Evolutionary conservation across 768 basidiomycete genomes (phyloP).

Genomic region (Tulasnella sp.): DNA sequence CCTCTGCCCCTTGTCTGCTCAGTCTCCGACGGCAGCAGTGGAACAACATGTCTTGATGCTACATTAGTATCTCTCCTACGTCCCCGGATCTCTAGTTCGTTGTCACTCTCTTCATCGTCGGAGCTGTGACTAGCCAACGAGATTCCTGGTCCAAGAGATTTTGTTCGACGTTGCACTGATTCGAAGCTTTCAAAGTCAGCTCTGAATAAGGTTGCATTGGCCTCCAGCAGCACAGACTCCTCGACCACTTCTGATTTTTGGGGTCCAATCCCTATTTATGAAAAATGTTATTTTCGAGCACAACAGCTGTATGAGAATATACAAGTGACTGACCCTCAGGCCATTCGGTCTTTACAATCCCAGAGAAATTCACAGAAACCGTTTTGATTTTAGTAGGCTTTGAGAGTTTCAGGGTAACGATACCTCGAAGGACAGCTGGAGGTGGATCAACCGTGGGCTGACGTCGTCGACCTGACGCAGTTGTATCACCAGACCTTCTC

Average conservation of each 20-base stretch:
- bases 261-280: slow-evolving; percentile 45
- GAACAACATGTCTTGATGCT: neutral
- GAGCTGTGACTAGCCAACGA: slow-evolving; percentile 29
- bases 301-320: slow-evolving; percentile 11
- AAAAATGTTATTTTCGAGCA: slow-evolving; percentile 12
- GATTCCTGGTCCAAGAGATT: slow-evolving; percentile 41
- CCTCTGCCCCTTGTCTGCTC: neutral
- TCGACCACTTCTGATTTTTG: slow-evolving; percentile 65
- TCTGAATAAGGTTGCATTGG: slow-evolving; percentile 58
- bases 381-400: slow-evolving; percentile 79
- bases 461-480: slow-evolving; percentile 25
- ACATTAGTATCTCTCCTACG: neutral
- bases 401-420: slow-evolving; percentile 46
- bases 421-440: slow-evolving; percentile 49
- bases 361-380: no score
- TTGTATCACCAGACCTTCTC: slow-evolving; percentile 29
- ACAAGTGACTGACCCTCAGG: slow-evolving; percentile 54
- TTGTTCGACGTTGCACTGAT: slow-evolving; percentile 34
- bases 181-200: slow-evolving; percentile 31
- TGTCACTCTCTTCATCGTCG: slow-evolving; percentile 8
- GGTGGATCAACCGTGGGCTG: slow-evolving; percentile 32
- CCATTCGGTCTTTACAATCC: slow-evolving; percentile 62
- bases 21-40: neutral
- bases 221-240: slow-evolving; percentile 59
- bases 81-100: slow-evolving; percentile 3